phyloP scores from a whole-genome alignment of 2,329 filamentous ascomycete species.

The Verticillium nonalfalfae region DNA sequence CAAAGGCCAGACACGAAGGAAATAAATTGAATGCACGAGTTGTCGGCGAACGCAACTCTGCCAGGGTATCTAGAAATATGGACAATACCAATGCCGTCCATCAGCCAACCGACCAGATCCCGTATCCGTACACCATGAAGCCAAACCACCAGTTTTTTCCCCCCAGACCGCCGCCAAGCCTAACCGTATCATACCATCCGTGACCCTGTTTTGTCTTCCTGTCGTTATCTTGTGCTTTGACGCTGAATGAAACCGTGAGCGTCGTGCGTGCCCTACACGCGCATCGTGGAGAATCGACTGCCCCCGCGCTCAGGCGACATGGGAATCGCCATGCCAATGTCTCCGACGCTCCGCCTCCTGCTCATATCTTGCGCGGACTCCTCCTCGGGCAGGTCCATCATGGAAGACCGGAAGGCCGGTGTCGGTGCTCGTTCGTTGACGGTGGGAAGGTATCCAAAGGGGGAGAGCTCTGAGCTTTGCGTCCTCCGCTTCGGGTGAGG shows the following conservation, averaged over 20 bases:
- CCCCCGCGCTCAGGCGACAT: neutral
- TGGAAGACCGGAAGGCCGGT: neutral
- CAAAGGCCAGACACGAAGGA: neutral
- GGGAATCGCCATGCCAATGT: neutral
- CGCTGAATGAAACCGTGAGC: no score
- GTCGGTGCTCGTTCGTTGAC: neutral
- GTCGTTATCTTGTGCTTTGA: neutral
- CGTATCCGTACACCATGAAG: neutral
- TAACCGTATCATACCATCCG: neutral
- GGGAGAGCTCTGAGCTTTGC: slow-evolving; percentile 6
- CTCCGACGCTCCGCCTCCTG: neutral
- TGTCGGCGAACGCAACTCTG: neutral
- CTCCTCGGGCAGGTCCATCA: neutral
- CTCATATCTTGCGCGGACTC: neutral
- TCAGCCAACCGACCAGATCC: neutral
- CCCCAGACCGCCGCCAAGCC: neutral
- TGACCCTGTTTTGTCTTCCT: neutral
- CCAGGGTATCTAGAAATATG: neutral
- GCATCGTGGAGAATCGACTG: neutral
- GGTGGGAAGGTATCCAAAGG: slow-evolving; percentile 10
- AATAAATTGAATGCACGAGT: neutral
- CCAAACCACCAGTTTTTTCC: neutral
- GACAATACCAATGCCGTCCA: neutral
- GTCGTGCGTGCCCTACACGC: neutral
- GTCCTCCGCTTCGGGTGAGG: slow-evolving; percentile 13